phyloP scores from a whole-genome alignment of 2,329 filamentous ascomycete species.

The Pseudophaeomoniella oleicola region DNA sequence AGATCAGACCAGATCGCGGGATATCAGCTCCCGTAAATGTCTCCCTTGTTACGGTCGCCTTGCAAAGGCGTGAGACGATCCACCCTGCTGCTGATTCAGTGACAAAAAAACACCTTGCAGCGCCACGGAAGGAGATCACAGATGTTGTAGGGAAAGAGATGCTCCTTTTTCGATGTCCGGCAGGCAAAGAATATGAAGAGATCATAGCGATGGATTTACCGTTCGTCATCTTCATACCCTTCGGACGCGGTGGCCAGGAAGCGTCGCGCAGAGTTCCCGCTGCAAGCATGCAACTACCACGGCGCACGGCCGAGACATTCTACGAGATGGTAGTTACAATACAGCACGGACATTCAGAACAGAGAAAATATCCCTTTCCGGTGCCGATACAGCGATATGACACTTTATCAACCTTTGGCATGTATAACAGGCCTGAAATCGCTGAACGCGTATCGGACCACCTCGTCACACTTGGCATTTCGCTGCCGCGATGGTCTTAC shows the following conservation, averaged over 20 bases:
- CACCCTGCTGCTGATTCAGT: conserved; percentile 91
- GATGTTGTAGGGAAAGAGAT: conserved; percentile 95
- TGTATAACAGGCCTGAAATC: conserved; percentile 94
- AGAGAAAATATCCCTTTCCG: conserved; percentile 83
- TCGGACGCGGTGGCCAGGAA: conserved; percentile 80
- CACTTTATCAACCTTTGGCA: conserved; percentile 93
- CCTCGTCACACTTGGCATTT: conserved; percentile 80
- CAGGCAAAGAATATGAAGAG: conserved; percentile 72
- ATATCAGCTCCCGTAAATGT: conserved; percentile 79
- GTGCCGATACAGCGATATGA: conserved; percentile 89
- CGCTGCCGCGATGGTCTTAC: conserved; percentile 89
- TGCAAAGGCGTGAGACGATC: conserved; percentile 89
- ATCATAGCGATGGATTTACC: conserved; percentile 94
- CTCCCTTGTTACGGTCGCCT: conserved; percentile 84
- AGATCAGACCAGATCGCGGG: conserved; percentile 76
- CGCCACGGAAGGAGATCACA: conserved; percentile 75
- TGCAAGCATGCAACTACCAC: conserved; percentile 77
- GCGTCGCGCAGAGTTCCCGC: conserved; percentile 80
- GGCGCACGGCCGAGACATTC: conserved; percentile 87
- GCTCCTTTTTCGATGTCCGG: conserved; percentile 72
- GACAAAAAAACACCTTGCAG: conserved; percentile 79
- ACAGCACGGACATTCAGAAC: conserved; percentile 73
- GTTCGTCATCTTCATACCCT: conserved; percentile 95
- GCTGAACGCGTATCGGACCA: conserved; percentile 79
- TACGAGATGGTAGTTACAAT: conserved; percentile 95